Conservation (phyloP, 495 filamentous ascomycete species). For the Aspergillus affinis region DNA sequence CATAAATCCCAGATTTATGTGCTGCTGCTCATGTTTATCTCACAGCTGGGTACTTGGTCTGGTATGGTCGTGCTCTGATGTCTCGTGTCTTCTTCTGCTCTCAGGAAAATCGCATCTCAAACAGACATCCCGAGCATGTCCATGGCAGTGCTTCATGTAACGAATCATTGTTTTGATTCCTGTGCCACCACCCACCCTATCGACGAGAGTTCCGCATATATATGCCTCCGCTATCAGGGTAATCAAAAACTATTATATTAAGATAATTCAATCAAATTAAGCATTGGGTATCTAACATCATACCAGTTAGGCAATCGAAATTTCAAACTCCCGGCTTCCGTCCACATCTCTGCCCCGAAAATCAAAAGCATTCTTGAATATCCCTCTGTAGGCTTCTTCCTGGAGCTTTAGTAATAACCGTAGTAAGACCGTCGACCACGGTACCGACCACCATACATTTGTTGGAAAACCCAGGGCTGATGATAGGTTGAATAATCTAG, state of each 20-base stretch:
- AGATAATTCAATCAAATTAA: not conserved
- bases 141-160: not conserved
- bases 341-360: not conserved
- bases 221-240: not conserved
- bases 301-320: not conserved
- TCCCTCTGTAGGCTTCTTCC: not conserved
- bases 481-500: constrained; percentile 47
- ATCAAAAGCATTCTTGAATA: not conserved
- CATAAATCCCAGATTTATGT: no score
- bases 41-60: not conserved
- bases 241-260: not conserved
- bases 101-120: not conserved
- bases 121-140: not conserved
- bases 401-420: not conserved
- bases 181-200: no score
- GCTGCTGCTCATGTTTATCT: not conserved
- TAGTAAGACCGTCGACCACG: not conserved
- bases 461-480: constrained; percentile 36
- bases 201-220: not conserved
- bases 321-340: not conserved
- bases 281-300: not conserved
- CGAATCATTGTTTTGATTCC: not conserved
- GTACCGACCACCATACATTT: constrained; percentile 22
- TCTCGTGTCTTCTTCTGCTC: not conserved
- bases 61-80: not conserved